Evolutionary conservation across 2,329 filamentous ascomycete species (phyloP).

Genomic region (Exophiala sideris): DNA sequence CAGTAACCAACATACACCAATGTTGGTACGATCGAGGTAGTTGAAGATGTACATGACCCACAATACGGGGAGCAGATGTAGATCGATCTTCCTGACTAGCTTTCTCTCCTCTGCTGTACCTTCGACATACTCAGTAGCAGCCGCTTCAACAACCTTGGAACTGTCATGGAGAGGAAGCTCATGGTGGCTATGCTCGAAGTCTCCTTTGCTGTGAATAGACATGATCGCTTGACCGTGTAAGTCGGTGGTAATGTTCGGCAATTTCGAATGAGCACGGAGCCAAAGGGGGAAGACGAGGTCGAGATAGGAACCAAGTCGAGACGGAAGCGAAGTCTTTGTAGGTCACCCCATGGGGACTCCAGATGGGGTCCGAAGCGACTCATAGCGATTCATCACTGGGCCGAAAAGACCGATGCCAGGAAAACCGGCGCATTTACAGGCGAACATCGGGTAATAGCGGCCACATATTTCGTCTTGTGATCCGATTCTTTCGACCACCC

Average conservation of each 20-base stretch:
- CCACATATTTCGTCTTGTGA: background rate
- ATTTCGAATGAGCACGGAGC: background rate
- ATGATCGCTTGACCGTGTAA: conserved; percentile 1
- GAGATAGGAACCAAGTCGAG: background rate
- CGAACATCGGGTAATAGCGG: background rate
- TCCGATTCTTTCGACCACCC: background rate
- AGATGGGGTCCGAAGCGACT: conserved; percentile 1
- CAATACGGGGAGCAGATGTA: conserved; percentile 47
- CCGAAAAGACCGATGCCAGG: background rate
- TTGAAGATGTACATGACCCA: conserved; percentile 39
- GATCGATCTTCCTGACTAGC: conserved; percentile 47
- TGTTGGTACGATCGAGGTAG: conserved; percentile 47
- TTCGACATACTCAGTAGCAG: conserved; percentile 31
- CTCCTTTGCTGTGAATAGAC: conserved; percentile 8
- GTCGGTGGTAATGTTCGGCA: background rate
- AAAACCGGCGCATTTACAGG: conserved; percentile 4
- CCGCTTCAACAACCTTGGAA: conserved; percentile 10
- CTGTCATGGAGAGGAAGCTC: conserved; percentile 3
- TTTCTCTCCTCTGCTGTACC: conserved; percentile 41
- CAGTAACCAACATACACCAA: conserved; percentile 5
- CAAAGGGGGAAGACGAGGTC: too few species aligned
- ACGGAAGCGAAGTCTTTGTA: conserved; percentile 7
- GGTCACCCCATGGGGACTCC: conserved; percentile 4
- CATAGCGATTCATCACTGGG: background rate
- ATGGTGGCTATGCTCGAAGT: conserved; percentile 8